These are phyloP conservation scores for Globisporangium emineosum DNA, from an alignment of 352 stramenopile species.

Conservation along the genomic window DNA sequence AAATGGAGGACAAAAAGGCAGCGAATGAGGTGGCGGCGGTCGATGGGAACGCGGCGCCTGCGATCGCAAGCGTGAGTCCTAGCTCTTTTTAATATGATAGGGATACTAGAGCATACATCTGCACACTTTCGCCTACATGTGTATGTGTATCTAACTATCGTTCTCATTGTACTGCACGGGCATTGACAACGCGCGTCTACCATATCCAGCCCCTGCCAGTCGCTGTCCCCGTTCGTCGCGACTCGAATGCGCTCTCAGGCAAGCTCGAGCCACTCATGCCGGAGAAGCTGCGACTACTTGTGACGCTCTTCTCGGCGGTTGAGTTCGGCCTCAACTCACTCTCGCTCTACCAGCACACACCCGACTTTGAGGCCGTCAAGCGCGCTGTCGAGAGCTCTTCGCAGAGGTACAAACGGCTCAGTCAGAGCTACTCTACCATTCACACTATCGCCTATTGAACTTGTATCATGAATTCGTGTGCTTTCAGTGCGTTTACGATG, in stretches of 20 bases:
- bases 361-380: conserved; percentile 61
- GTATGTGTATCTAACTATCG: not conserved
- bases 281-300: conserved; percentile 36
- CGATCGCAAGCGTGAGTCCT: not conserved
- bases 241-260: not conserved
- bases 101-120: not conserved
- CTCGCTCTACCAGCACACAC: conserved; percentile 67
- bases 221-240: not conserved
- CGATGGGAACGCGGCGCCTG: not conserved
- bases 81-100: no score
- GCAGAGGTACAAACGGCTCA: conserved; percentile 36
- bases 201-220: not conserved
- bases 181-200: not conserved
- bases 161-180: not conserved
- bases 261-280: conserved; percentile 40
- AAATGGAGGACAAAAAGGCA: conserved; percentile 4
- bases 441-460: not conserved
- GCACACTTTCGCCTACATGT: no score
- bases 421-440: not conserved
- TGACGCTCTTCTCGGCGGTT: conserved; percentile 60
- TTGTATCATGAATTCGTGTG: no score
- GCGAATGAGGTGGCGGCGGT: not conserved
- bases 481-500: conserved; percentile 41
- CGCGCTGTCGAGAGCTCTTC: conserved; percentile 64
- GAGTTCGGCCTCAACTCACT: conserved; percentile 71